Percentiles rank a stretch among this genome's conserved stretches.
Conservation (phyloP, 345 rosid species). For the Eutrema japonicum region DNA sequence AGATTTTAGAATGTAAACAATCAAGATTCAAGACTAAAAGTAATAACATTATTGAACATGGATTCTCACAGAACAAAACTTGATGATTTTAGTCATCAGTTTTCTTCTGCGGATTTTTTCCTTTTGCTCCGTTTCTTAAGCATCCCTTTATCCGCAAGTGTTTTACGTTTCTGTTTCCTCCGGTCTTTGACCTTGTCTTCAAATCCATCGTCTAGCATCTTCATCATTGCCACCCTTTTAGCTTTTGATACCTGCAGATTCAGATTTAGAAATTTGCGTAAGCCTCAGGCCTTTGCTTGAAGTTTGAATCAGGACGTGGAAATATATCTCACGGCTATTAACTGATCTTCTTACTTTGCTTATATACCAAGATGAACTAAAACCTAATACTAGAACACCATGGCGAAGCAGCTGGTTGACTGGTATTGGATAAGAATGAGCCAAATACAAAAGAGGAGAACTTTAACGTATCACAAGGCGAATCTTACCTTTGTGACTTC, state of each 20-base stretch:
- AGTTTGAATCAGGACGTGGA: conserved; percentile 9
- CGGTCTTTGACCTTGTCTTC: conserved; percentile 80
- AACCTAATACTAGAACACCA: conserved; percentile 14
- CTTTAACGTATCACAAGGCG: conserved; percentile 4
- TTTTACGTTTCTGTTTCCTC: conserved; percentile 66
- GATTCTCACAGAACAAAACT: conserved; percentile 31
- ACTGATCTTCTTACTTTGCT: conserved; percentile 1
- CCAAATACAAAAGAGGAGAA: neutral
- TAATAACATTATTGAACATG: conserved; percentile 15
- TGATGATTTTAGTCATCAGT: conserved; percentile 40
- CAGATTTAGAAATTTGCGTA: conserved; percentile 7
- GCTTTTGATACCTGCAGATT: conserved; percentile 80
- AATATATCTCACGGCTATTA: neutral
- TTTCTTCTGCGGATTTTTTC: conserved; percentile 35
- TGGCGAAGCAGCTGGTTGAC: conserved; percentile 9
- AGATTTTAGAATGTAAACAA: neutral
- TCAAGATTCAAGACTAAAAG: conserved; percentile 6
- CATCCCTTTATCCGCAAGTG: conserved; percentile 67
- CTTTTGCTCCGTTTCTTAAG: conserved; percentile 49
- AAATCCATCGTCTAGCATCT: conserved; percentile 84
- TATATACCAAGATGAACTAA: conserved; percentile 9
- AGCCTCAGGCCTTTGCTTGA: conserved; percentile 6
- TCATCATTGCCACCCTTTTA: conserved; percentile 83
- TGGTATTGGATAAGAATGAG: conserved; percentile 11
- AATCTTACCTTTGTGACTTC: conserved; percentile 69